phyloP scores from a whole-genome alignment of 2,329 filamentous ascomycete genomes.

The Leptographium procerum region DNA sequence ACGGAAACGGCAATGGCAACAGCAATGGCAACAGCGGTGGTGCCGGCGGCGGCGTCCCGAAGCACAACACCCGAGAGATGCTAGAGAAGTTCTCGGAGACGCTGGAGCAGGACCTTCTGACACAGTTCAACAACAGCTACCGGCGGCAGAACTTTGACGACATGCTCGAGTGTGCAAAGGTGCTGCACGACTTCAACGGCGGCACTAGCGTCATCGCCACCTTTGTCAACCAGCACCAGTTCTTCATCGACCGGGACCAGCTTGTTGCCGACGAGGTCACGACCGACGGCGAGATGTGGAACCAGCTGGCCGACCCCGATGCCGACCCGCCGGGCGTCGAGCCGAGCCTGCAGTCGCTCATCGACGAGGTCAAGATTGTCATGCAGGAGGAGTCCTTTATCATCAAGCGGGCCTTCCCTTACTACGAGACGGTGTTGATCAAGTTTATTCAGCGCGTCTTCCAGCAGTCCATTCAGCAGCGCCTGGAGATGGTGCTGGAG shows the following conservation, averaged over 20 bases:
- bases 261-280: conserved; percentile 77
- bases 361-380: conserved; percentile 90
- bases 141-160: conserved; percentile 90
- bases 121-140: conserved; percentile 97
- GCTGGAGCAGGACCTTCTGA: conserved; percentile 85
- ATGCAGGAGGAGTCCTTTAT: conserved; percentile 96
- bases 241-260: conserved; percentile 95
- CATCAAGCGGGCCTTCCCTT: conserved; percentile 92
- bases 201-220: conserved; percentile 89
- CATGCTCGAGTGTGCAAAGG: conserved; percentile 94
- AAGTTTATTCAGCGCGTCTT: conserved; percentile 95
- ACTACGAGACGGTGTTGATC: conserved; percentile 83
- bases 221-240: conserved; percentile 98
- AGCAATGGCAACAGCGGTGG: conserved; percentile 19
- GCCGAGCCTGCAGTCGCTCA: conserved; percentile 76
- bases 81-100: conserved; percentile 96
- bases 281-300: conserved; percentile 70
- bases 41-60: conserved; percentile 40
- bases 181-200: conserved; percentile 90
- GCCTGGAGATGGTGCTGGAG: conserved; percentile 87
- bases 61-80: conserved; percentile 67
- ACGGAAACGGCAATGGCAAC: conserved; percentile 27
- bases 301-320: conserved; percentile 87
- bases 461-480: conserved; percentile 94
- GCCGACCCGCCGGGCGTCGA: conserved; percentile 85